Percentiles rank a stretch among this genome's conserved stretches.
Conservation (phyloP, 2,329 filamentous ascomycete genomes). For the Diaporthe citriasiana region DNA sequence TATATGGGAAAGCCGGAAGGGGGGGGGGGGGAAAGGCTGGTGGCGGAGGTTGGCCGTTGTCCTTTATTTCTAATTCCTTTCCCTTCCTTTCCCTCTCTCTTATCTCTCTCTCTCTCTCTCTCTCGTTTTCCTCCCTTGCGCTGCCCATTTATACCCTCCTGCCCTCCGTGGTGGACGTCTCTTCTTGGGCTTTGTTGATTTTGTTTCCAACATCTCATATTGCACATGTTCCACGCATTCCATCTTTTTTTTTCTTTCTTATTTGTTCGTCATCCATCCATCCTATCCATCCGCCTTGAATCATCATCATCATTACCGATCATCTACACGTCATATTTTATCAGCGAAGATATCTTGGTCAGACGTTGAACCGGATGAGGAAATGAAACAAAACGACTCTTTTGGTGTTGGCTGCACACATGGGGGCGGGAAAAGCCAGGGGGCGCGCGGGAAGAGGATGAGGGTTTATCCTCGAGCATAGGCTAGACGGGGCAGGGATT, state of each 20-base stretch:
- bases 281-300: not conserved
- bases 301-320: not conserved
- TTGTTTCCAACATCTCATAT: not conserved
- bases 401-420: conserved; percentile 2
- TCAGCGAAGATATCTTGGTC: conserved; percentile 19
- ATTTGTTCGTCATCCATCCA: not conserved
- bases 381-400: conserved; percentile 1
- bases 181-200: conserved; percentile 17
- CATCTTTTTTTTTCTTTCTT: not conserved
- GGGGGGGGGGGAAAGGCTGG: not conserved
- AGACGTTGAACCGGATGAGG: conserved; percentile 21
- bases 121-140: not conserved
- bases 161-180: conserved; percentile 30
- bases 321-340: conserved; percentile 7
- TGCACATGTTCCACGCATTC: not conserved
- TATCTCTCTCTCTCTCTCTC: not conserved
- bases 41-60: conserved; percentile 4
- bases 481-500: conserved; percentile 11
- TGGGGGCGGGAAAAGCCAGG: not conserved
- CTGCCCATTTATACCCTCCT: conserved; percentile 34
- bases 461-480: conserved; percentile 9
- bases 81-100: not conserved
- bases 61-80: not conserved
- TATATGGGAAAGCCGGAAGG: conserved; percentile 10
- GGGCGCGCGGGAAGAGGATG: not conserved